Evolutionary conservation across 805 yeast genomes (phyloP).

Genomic region (Starmerella floricola): DNA sequence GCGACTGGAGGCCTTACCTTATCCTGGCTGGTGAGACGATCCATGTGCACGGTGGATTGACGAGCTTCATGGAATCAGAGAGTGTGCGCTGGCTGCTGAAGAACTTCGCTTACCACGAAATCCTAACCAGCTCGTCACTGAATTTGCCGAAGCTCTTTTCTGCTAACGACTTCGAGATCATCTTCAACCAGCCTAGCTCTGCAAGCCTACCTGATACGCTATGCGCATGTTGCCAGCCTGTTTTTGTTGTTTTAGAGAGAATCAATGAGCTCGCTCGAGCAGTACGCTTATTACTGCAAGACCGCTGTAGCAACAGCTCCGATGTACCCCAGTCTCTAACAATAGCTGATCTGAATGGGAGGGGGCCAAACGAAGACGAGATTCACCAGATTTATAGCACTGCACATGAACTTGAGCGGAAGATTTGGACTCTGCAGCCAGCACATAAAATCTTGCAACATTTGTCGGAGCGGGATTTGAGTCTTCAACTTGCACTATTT

Average conservation of each 20-base stretch:
- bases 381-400: conserved; percentile 18
- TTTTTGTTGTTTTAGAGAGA: conserved; percentile 57
- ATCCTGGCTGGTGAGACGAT: conserved; percentile 55
- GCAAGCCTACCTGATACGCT: conserved; percentile 47
- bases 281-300: conserved; percentile 25
- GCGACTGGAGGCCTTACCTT: conserved; percentile 58
- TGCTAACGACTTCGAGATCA: conserved; percentile 23
- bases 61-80: conserved; percentile 39
- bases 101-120: conserved; percentile 71
- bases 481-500: conserved; percentile 55
- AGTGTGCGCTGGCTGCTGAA: conserved; percentile 61
- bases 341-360: too few relatives aligned
- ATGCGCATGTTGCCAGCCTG: conserved; percentile 57
- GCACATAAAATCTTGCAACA: conserved; percentile 36
- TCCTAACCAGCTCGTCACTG: conserved; percentile 47
- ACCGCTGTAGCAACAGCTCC: background rate
- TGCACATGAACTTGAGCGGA: conserved; percentile 34
- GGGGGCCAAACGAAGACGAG: conserved; percentile 8
- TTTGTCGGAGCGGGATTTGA: conserved; percentile 39
- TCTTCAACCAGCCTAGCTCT: conserved; percentile 10
- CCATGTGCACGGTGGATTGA: conserved; percentile 49
- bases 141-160: conserved; percentile 54
- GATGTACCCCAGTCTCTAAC: too few relatives aligned
- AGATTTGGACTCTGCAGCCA: conserved; percentile 43
- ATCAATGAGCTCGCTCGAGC: conserved; percentile 49